Conservation (phyloP, 345 rosid species). For the Sisymbrium altissimum region DNA sequence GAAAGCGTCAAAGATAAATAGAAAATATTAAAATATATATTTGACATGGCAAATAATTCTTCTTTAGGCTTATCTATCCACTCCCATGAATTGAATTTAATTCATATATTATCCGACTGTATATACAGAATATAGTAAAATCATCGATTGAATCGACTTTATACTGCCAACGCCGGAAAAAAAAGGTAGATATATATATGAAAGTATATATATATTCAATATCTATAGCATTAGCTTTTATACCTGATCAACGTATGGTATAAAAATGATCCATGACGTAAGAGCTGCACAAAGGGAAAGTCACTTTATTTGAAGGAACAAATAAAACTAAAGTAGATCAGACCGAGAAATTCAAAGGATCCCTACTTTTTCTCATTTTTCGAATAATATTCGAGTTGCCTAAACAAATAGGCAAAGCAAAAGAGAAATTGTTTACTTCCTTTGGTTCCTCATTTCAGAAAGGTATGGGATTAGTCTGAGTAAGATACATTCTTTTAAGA, state of each 20-base stretch:
- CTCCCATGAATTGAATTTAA: too few species aligned
- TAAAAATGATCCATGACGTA: slow-evolving; percentile 3
- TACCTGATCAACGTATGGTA: neutral
- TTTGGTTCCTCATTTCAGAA: slow-evolving; percentile 3
- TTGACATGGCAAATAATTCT: neutral
- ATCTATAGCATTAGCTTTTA: neutral
- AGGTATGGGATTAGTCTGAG: slow-evolving; percentile 17
- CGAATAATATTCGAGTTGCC: slow-evolving; percentile 4
- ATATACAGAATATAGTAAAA: neutral
- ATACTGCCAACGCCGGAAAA: neutral
- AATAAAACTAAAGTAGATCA: neutral
- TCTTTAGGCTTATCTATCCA: neutral
- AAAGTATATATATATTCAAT: neutral
- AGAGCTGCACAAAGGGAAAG: slow-evolving; percentile 15
- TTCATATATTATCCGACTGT: neutral
- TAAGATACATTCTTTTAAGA: slow-evolving; percentile 11
- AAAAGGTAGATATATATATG: neutral
- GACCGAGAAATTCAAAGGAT: neutral
- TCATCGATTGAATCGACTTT: slow-evolving; percentile 2
- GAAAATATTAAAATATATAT: neutral
- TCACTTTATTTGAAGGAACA: neutral
- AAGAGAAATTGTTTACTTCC: slow-evolving; percentile 4
- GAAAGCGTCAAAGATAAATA: too few species aligned
- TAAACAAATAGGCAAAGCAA: slow-evolving; percentile 8
- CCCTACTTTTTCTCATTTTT: neutral